A percentile compares a stretch with the other conserved stretches of the same genome.
phyloP scores from a whole-genome alignment of 1,139 yeast genomes.

The Nakaseomyces glabratus region DNA sequence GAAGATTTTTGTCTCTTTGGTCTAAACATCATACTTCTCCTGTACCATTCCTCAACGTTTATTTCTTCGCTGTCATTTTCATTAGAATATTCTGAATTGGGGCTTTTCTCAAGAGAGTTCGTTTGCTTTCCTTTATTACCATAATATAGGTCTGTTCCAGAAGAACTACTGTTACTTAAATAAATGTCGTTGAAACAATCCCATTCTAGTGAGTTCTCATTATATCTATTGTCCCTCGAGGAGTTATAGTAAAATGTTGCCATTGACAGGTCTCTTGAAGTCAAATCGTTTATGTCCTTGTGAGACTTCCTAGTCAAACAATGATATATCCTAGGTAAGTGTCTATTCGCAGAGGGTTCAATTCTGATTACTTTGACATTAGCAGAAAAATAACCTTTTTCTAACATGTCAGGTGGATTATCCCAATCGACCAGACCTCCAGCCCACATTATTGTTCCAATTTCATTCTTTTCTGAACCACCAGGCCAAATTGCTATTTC shows the following conservation, averaged over 20 bases:
- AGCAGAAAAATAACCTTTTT: conserved; percentile 26
- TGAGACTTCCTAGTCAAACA: conserved; percentile 8
- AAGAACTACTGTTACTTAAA: neutral
- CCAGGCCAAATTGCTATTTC: conserved; percentile 93
- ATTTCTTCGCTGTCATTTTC: neutral
- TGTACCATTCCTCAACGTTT: conserved; percentile 5
- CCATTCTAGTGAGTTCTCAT: conserved; percentile 7
- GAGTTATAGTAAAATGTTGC: conserved; percentile 4
- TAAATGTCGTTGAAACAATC: conserved; percentile 4
- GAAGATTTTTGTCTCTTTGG: conserved; percentile 4
- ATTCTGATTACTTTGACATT: conserved; percentile 17
- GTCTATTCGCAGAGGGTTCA: conserved; percentile 20
- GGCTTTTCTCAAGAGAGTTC: neutral
- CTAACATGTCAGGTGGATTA: conserved; percentile 26
- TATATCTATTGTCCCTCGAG: neutral
- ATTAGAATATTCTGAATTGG: neutral
- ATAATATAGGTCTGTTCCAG: neutral
- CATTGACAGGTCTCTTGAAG: conserved; percentile 2
- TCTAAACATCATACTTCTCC: conserved; percentile 2
- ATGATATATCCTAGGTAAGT: conserved; percentile 9
- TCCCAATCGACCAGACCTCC: conserved; percentile 84
- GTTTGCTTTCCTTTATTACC: neutral
- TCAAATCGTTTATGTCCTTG: conserved; percentile 5
- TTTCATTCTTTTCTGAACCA: conserved; percentile 53
- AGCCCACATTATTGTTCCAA: conserved; percentile 88